Evolutionary conservation across 2,329 filamentous ascomycete genomes (phyloP).

Genomic region (Lecanicillium sp.): DNA sequence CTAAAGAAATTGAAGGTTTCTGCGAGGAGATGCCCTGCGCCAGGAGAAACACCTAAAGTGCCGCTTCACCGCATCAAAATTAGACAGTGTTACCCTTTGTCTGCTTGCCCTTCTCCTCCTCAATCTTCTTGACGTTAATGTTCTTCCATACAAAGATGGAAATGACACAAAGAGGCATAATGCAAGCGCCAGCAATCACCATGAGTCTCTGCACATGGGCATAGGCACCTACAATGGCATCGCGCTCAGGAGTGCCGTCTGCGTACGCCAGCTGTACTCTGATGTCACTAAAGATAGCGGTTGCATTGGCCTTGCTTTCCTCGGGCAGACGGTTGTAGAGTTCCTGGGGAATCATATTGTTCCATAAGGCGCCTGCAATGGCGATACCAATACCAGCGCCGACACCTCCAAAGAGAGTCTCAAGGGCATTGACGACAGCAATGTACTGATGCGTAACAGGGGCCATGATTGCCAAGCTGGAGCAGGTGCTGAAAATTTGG

Average conservation of each 20-base stretch:
- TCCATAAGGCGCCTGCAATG: constrained; percentile 56
- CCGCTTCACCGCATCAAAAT: no score
- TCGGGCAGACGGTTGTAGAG: constrained; percentile 37
- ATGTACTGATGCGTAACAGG: constrained; percentile 47
- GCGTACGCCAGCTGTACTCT: constrained; percentile 41
- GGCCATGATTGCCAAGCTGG: constrained; percentile 46
- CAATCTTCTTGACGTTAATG: constrained; percentile 30
- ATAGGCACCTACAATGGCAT: constrained; percentile 53
- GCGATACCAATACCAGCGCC: constrained; percentile 50
- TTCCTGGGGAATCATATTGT: constrained; percentile 38
- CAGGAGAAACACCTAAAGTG: no score
- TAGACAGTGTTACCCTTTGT: constrained; percentile 4
- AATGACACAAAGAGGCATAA: constrained; percentile 26
- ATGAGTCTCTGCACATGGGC: constrained; percentile 29
- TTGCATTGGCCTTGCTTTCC: constrained; percentile 24
- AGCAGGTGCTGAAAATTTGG: constrained; percentile 47
- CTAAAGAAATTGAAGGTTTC: no score
- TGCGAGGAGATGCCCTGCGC: no score
- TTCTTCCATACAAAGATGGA: constrained; percentile 31
- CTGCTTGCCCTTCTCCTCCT: constrained; percentile 21
- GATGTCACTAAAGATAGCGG: constrained; percentile 39
- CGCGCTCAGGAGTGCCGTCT: constrained; percentile 37
- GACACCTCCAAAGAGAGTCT: constrained; percentile 49
- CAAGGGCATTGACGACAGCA: constrained; percentile 48
- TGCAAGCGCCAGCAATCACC: constrained; percentile 30